Conservation (phyloP, 495 filamentous ascomycete species). For the Neurospora tetraspora region DNA sequence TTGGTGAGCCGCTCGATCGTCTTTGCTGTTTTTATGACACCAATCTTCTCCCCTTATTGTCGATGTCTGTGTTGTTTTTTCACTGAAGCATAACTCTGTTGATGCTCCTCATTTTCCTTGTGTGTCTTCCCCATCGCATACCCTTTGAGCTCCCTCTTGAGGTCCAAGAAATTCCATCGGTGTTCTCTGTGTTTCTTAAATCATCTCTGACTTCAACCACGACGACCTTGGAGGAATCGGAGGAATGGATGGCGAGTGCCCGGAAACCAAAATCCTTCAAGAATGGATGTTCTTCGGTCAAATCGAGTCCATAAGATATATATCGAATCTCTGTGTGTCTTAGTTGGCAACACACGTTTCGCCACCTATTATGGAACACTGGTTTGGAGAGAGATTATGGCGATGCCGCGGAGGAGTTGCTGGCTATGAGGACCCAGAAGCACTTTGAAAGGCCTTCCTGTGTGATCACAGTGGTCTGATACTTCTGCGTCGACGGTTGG, state of each 20-base stretch:
- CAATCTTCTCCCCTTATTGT: background rate
- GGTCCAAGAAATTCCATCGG: no score
- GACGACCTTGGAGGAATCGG: background rate
- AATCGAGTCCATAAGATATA: background rate
- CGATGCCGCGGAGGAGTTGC: background rate
- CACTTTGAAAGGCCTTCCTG: background rate
- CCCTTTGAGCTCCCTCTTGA: background rate
- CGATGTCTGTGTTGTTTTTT: background rate
- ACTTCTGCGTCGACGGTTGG: background rate
- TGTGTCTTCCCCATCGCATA: background rate
- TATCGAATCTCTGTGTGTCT: background rate
- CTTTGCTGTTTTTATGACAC: background rate
- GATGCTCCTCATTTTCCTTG: background rate
- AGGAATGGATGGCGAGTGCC: background rate
- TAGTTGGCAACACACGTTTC: background rate
- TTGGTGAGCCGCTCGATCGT: background rate
- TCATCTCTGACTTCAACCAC: background rate
- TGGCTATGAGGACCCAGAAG: background rate
- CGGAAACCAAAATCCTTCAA: background rate
- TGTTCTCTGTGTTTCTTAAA: no score
- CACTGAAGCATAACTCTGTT: background rate
- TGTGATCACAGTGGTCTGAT: background rate
- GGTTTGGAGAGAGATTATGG: background rate
- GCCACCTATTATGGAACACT: background rate
- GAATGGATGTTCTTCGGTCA: background rate